Evolutionary conservation across 148 eudicot genomes (phyloP).

Genomic region (Camellia granthamiana): DNA sequence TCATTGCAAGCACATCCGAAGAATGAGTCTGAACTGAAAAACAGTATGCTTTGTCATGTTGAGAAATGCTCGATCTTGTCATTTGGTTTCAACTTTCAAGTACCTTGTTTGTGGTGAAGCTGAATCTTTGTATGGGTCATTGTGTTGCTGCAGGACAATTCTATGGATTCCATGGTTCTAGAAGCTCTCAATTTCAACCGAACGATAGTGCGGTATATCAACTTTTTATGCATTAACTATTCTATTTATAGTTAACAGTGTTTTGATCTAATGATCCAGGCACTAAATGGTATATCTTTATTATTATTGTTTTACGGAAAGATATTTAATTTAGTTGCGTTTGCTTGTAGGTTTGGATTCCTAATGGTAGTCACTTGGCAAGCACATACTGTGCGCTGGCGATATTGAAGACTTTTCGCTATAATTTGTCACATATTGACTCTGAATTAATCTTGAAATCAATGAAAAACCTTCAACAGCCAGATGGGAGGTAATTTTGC

Average conservation of each 20-base stretch:
- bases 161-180: slow-evolving; percentile 89
- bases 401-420: slow-evolving; percentile 79
- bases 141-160: slow-evolving; percentile 57
- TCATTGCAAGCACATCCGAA: slow-evolving; percentile 71
- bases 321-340: not conserved
- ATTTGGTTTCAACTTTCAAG: slow-evolving; percentile 12
- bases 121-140: slow-evolving; percentile 12
- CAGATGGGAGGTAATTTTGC: slow-evolving; percentile 71
- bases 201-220: slow-evolving; percentile 47
- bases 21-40: slow-evolving; percentile 34
- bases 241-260: not conserved
- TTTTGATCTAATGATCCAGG: not conserved
- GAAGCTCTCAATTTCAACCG: slow-evolving; percentile 67
- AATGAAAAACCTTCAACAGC: slow-evolving; percentile 78
- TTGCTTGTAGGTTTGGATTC: slow-evolving; percentile 43
- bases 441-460: slow-evolving; percentile 53
- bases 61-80: not conserved
- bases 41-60: slow-evolving; percentile 34
- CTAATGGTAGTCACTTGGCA: slow-evolving; percentile 86
- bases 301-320: not conserved
- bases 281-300: not conserved
- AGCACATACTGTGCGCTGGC: slow-evolving; percentile 92
- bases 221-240: not conserved
- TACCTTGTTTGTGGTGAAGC: not conserved
- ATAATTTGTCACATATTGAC: slow-evolving; percentile 54